Evolutionary conservation across 257 asterid species (phyloP).

Genomic region (Solanum appendiculatum): DNA sequence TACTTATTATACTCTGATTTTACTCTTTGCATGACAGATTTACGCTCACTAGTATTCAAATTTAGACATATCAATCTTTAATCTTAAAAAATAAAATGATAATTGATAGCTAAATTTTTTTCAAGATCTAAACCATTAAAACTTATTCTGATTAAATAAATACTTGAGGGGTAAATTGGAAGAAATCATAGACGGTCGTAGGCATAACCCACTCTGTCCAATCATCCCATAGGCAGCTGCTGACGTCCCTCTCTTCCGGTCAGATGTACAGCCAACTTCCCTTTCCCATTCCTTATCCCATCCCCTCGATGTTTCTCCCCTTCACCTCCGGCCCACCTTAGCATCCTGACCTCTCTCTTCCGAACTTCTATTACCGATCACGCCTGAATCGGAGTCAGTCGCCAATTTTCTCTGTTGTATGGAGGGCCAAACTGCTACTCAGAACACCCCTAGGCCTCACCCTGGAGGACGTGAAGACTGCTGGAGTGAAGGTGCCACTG

Average conservation of each 20-base stretch:
- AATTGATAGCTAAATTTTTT: no score
- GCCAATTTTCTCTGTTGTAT: background rate
- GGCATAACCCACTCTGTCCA: constrained; percentile 10
- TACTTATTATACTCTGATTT: no score
- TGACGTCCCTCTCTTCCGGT: constrained; percentile 18
- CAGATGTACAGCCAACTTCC: constrained; percentile 17
- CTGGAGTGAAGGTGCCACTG: constrained; percentile 77
- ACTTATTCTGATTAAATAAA: no score
- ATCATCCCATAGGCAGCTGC: constrained; percentile 7
- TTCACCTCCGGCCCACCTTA: background rate
- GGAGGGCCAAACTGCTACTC: background rate
- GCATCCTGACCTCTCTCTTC: background rate
- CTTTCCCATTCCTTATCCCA: background rate
- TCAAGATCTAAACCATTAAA: no score
- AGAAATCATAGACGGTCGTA: background rate
- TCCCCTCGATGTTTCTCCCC: background rate
- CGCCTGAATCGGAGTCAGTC: background rate
- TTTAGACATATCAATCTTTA: no score
- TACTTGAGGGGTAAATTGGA: constrained; percentile 1
- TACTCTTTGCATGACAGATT: no score
- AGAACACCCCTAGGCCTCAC: background rate
- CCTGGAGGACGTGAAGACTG: constrained; percentile 57
- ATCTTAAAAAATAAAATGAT: no score
- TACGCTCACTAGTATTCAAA: no score
- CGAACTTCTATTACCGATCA: background rate